Evolutionary conservation across 2,329 filamentous ascomycete genomes (phyloP).

Genomic region (Ascochyta lentis): DNA sequence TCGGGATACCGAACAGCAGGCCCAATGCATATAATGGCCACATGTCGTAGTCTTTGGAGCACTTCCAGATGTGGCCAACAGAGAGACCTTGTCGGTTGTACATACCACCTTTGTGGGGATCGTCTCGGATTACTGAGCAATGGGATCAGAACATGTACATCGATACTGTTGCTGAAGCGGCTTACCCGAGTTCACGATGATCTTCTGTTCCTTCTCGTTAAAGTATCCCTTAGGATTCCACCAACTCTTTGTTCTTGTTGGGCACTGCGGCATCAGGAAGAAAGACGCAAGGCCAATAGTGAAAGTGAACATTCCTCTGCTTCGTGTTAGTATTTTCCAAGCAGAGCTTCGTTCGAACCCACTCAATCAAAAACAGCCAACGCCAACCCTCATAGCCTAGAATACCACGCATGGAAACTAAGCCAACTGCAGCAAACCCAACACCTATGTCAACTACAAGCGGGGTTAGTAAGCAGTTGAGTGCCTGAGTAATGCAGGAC

Average conservation of each 20-base stretch:
- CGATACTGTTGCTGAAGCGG: background rate
- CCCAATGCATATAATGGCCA: conserved; percentile 33
- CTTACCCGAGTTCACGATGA: conserved; percentile 62
- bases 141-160: background rate
- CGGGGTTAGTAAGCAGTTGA: conserved; percentile 43
- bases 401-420: conserved; percentile 48
- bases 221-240: conserved; percentile 61
- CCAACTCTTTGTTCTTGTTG: conserved; percentile 61
- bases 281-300: conserved; percentile 26
- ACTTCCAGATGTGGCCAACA: conserved; percentile 22
- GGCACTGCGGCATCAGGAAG: conserved; percentile 52
- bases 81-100: conserved; percentile 61
- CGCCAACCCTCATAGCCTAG: conserved; percentile 52
- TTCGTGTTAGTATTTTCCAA: background rate
- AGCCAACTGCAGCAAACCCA: conserved; percentile 41
- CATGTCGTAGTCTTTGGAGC: conserved; percentile 30
- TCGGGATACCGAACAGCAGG: conserved; percentile 20
- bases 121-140: conserved; percentile 57
- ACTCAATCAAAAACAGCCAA: conserved; percentile 56
- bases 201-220: conserved; percentile 67
- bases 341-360: background rate
- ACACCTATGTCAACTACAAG: conserved; percentile 46
- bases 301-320: conserved; percentile 18
- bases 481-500: background rate
- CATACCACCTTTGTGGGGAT: conserved; percentile 62